A percentile compares a stretch with the other conserved stretches of the same genome.
These are phyloP conservation scores for Posidonia australis DNA, from an alignment of 106 monocot genomes.

Conservation along the genomic window DNA sequence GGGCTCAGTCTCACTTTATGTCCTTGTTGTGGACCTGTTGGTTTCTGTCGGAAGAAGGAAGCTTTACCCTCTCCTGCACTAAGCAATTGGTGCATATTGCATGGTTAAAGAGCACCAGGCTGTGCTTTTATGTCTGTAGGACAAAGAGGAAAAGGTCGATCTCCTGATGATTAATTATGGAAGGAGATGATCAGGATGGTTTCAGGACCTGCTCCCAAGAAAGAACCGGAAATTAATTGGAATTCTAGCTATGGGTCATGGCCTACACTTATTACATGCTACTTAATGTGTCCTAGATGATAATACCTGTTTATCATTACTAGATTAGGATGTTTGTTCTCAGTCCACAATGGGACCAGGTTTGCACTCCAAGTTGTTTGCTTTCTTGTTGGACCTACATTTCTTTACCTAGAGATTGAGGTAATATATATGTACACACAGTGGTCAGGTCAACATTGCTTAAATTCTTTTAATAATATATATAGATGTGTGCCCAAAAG, in stretches of 20 bases:
- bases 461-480: too few relatives aligned
- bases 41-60: neutral
- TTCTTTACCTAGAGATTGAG: too few relatives aligned
- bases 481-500: too few relatives aligned
- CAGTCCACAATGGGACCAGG: too few relatives aligned
- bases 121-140: slow-evolving; percentile 7
- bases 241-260: neutral
- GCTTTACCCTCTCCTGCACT: neutral
- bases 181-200: neutral
- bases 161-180: neutral
- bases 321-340: too few relatives aligned
- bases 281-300: neutral
- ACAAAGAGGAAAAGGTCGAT: slow-evolving; percentile 1
- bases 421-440: too few relatives aligned
- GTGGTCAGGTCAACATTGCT: too few relatives aligned
- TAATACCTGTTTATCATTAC: neutral
- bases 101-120: neutral
- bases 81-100: slow-evolving; percentile 1
- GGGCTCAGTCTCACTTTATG: neutral
- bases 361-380: too few relatives aligned
- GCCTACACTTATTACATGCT: neutral
- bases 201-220: neutral
- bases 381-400: too few relatives aligned
- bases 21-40: neutral
- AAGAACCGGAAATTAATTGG: neutral